Evolutionary conservation across 257 asterid genomes (phyloP).

Genomic region (Rauvolfia tetraphylla): DNA sequence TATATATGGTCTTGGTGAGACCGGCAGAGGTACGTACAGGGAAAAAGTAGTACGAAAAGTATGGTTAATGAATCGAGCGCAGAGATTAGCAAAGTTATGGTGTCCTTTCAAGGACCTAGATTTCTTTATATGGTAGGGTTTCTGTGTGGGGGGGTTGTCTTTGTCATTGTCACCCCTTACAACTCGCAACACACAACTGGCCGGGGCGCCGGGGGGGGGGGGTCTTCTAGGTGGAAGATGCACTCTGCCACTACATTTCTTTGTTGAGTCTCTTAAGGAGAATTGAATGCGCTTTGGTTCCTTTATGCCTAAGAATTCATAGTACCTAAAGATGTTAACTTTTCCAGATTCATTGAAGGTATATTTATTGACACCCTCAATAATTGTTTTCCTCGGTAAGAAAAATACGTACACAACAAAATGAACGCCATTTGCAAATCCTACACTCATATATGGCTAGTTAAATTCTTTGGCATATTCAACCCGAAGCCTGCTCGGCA

Average conservation of each 20-base stretch:
- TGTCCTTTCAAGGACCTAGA: constrained; percentile 13
- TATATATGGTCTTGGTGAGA: too few relatives aligned
- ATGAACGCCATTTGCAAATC: too few relatives aligned
- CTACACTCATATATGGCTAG: too few relatives aligned
- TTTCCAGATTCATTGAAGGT: constrained; percentile 39
- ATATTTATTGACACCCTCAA: constrained; percentile 38
- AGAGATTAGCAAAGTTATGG: constrained; percentile 12
- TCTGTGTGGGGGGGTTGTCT: constrained; percentile 1
- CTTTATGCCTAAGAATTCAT: constrained; percentile 34
- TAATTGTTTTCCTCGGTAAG: constrained; percentile 25
- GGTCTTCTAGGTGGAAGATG: constrained; percentile 19
- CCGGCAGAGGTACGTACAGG: background rate
- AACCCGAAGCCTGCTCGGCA: too few relatives aligned
- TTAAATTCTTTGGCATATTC: too few relatives aligned
- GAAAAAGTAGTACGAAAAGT: background rate
- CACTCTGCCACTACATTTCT: constrained; percentile 1
- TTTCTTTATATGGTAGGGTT: constrained; percentile 24
- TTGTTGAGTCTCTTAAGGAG: constrained; percentile 25
- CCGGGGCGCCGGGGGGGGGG: too few relatives aligned
- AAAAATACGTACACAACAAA: too few relatives aligned
- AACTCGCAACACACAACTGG: constrained; percentile 4
- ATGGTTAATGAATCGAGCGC: constrained; percentile 7
- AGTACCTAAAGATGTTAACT: constrained; percentile 29
- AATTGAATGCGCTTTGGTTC: constrained; percentile 46
- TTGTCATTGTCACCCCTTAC: constrained; percentile 15